Conservation (phyloP, 2,329 filamentous ascomycete genomes). For the Leptographium wingfieldii region DNA sequence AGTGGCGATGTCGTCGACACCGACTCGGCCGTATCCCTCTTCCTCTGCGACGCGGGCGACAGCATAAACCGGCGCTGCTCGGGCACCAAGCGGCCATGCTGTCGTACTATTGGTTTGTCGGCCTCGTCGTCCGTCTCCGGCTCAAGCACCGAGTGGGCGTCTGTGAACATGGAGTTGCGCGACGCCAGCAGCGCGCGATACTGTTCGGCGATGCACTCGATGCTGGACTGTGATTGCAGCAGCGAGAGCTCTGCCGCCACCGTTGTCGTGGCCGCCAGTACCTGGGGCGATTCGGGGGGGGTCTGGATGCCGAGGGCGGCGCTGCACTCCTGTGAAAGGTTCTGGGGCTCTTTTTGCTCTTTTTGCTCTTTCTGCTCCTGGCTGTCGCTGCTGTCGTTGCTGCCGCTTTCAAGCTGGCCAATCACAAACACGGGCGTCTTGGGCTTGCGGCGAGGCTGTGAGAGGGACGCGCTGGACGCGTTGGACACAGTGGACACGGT, state of each 20-base stretch:
- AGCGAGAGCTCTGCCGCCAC: slow-evolving; percentile 6
- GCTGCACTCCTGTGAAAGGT: not conserved
- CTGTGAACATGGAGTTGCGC: slow-evolving; percentile 21
- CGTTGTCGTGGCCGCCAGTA: not conserved
- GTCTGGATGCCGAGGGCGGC: slow-evolving; percentile 2
- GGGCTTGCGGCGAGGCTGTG: slow-evolving; percentile 29
- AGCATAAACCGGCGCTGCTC: slow-evolving; percentile 1
- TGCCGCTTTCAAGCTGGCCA: slow-evolving; percentile 32
- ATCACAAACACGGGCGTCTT: slow-evolving; percentile 39
- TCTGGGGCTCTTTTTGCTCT: too few species aligned
- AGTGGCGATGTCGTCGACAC: not conserved
- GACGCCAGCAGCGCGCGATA: slow-evolving; percentile 34
- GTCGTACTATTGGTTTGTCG: not conserved
- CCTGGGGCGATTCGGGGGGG: slow-evolving; percentile 1
- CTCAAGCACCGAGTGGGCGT: slow-evolving; percentile 15
- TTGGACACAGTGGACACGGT: not conserved
- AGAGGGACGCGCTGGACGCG: slow-evolving; percentile 7
- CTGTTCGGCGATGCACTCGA: slow-evolving; percentile 37
- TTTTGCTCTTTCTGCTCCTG: too few species aligned
- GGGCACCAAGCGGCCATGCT: not conserved
- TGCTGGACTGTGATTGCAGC: slow-evolving; percentile 21
- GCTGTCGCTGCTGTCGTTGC: not conserved
- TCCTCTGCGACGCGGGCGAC: not conserved
- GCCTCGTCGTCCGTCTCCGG: slow-evolving; percentile 8
- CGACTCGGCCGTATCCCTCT: not conserved